Evolutionary conservation across 2,329 filamentous ascomycete genomes (phyloP).

Genomic region (Alternaria burnsii): DNA sequence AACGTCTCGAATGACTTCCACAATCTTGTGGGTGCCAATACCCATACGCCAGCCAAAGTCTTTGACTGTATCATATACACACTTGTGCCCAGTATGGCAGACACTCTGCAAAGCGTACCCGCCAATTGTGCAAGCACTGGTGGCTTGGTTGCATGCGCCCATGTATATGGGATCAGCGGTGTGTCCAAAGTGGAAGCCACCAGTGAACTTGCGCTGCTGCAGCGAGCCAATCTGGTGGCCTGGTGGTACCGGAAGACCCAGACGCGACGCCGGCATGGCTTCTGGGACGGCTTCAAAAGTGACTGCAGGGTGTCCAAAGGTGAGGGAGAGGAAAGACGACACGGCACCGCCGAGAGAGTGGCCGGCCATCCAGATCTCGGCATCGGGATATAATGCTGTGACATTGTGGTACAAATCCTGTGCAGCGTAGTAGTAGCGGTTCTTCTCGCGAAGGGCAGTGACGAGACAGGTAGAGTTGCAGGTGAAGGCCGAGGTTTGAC

Average conservation of each 20-base stretch:
- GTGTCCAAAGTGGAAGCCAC: conserved; percentile 89
- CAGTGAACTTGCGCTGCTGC: conserved; percentile 70
- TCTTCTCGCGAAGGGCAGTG: conserved; percentile 78
- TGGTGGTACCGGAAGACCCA: conserved; percentile 87
- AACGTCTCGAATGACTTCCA: conserved; percentile 86
- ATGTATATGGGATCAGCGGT: conserved; percentile 96
- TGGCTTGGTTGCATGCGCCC: conserved; percentile 89
- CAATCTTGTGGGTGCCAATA: conserved; percentile 90
- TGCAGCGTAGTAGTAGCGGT: conserved; percentile 89
- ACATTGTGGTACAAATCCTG: conserved; percentile 92
- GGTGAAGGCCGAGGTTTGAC: conserved; percentile 83
- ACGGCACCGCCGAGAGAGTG: conserved; percentile 93
- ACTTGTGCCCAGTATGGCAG: conserved; percentile 90
- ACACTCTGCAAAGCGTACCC: conserved; percentile 92
- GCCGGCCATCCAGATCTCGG: conserved; percentile 88
- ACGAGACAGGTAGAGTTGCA: conserved; percentile 93
- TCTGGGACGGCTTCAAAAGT: conserved; percentile 95
- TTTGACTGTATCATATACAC: conserved; percentile 89
- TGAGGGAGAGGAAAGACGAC: conserved; percentile 85
- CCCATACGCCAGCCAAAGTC: conserved; percentile 93
- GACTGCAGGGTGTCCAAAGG: conserved; percentile 88
- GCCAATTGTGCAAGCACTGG: conserved; percentile 86
- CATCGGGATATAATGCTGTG: conserved; percentile 83
- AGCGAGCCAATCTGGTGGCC: conserved; percentile 75
- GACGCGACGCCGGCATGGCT: conserved; percentile 81